Base-by-base conservation (phyloP, 2,329 filamentous ascomycete species). In the Davidsoniella virescens region DNA sequence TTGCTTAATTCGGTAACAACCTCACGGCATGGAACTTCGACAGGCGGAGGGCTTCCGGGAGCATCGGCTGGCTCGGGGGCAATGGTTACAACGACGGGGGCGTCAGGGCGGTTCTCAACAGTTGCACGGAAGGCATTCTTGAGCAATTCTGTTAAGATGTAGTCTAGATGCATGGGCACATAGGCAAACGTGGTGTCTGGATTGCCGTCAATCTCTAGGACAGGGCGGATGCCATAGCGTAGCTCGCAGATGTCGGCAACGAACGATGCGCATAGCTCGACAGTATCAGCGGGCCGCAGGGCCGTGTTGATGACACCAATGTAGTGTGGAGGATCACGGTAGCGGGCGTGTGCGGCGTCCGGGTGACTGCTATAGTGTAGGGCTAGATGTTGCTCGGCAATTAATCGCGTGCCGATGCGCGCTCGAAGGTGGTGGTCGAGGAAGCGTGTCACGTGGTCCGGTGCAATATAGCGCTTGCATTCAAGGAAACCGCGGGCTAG, bases 61-160 rank as follows among this genome's bases (percentile, higher is more conserved):
- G 69, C 63, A n/a, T 44, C 29, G 14, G 49, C 47, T 1, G 72
- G 75, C 56, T 80, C 75, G 0, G 76, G 84, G 0, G 90, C 90
- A 54, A 98, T 92, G 12, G 92, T 98, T 54, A 96, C 81, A 56
- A 94, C 85, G 39, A 98, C 73, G 1, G 90, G 86, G 40, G 76
- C 73, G 57, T 84, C 82, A 59, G 77, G 80, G n/a, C 80, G 79
- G 52, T 76, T 81, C 65, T 98, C 92, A 8, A 96, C 80, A 0
- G 87, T 93, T 3, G 92, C 90, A 41, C 92, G 79, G 68, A 96
- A 98, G 1, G 88, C 86, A 61, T 98, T 98, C 65, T 98, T 98
- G 52, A 98, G 74, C 1, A 98, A 73, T 65, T 98, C 92, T 0
- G 90, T 98, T 56, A 95, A 77, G 56, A 98, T 95, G 64, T 98